Base-by-base conservation (phyloP, 495 filamentous ascomycete species). In the Lophium mytilinum region DNA sequence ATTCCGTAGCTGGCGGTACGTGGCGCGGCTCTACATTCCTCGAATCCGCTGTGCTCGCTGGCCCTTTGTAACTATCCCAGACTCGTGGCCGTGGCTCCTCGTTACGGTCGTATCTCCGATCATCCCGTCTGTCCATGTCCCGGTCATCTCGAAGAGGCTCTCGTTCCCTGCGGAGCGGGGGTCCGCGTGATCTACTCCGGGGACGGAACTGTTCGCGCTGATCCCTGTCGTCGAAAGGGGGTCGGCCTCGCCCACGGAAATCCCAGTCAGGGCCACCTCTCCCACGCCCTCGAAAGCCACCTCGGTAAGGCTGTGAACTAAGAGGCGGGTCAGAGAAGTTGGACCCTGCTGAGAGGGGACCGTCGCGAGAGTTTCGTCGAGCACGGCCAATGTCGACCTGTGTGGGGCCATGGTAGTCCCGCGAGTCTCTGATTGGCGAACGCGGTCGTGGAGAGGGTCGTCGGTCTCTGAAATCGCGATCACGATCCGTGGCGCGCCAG, bases 181-280 rank as follows among this genome's bases (percentile, higher is more conserved):
- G 60, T 10, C 62, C 63, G 7, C 55, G 63, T 17, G 63, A 66
- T 15, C 63, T 55, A 43, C 63, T 66, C 10, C 63, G 59, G 7
- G 63, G 63, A 9, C 63, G 41, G 45, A 59, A 64, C 21, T 33
- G 39, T 12, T 63, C 50, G 18, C 63, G 53, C 11, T 58, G 52
- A 21, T 83, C 79, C 43, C 84, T 79, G 45, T 89, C 87, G 56
- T 88, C 84, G 63, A 79, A 83, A 0, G 74, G 75, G 5, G 80
- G 79, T 55, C 86, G 77, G 21, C 68, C 69, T 21, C 69, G 63
- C 3, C 54, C 60, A 35, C 67, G 59, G 55, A 76, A 77, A 39
- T 85, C 84, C 80, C 81, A 86, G 48, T 87, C 84, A 4, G 80
- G 82, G 12, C 85, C 75, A 12, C 88, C 83, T 50, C 84, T 78